Percentiles rank a stretch among this genome's conserved stretches.
phyloP scores from a whole-genome alignment of 2,329 filamentous ascomycete genomes.

The Aureobasidium sp. region DNA sequence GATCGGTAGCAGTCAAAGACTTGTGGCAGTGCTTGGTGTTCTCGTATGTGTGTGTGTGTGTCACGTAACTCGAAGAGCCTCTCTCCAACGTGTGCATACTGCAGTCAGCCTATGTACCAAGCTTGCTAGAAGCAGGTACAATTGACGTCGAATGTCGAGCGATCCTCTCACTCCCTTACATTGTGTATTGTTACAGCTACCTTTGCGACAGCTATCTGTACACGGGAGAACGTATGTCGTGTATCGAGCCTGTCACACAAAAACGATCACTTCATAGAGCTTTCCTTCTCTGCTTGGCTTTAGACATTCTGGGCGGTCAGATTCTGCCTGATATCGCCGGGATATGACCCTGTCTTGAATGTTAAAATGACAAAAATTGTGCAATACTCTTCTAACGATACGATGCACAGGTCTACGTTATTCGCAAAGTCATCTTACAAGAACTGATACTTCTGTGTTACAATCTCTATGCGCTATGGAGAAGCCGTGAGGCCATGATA shows the following conservation, averaged over 20 bases:
- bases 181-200: too few relatives aligned
- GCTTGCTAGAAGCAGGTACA: background rate
- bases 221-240: background rate
- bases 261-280: background rate
- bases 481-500: too few relatives aligned
- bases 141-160: background rate
- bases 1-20: background rate
- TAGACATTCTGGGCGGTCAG: background rate
- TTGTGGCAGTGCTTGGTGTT: background rate
- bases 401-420: too few relatives aligned
- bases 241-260: background rate
- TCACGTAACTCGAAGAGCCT: too few relatives aligned
- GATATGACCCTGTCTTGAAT: background rate
- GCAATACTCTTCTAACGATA: background rate
- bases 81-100: too few relatives aligned
- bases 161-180: too few relatives aligned
- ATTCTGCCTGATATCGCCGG: background rate
- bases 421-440: too few relatives aligned
- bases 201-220: background rate
- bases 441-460: too few relatives aligned
- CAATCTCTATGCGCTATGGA: too few relatives aligned
- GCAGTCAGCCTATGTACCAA: background rate
- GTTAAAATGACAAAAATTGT: background rate
- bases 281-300: background rate
- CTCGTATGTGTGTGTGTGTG: too few relatives aligned